A percentile compares a stretch with the other conserved stretches of the same genome.
Evolutionary conservation across 768 basidiomycete genomes (phyloP).

Genomic region (Jaapia argillacea): DNA sequence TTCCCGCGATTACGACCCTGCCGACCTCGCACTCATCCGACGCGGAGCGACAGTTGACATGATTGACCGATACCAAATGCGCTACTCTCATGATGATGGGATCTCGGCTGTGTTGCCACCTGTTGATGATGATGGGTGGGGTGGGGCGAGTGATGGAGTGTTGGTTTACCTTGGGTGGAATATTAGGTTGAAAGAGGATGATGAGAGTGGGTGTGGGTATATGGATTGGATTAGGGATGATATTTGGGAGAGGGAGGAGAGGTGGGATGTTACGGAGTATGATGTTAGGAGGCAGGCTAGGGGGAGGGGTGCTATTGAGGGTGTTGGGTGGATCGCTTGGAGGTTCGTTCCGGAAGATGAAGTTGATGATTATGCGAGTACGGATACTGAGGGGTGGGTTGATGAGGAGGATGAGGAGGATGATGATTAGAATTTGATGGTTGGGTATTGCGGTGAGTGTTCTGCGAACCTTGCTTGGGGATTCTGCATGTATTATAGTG

Average conservation of each 20-base stretch:
- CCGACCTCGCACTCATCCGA: slow-evolving; percentile 34
- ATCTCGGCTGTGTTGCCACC: slow-evolving; percentile 34
- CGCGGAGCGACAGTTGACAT: slow-evolving; percentile 52
- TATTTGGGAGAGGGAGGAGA: slow-evolving; percentile 31
- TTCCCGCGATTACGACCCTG: slow-evolving; percentile 22
- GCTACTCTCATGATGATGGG: slow-evolving; percentile 45
- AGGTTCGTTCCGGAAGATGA: slow-evolving; percentile 25
- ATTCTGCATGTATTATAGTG: too few species aligned
- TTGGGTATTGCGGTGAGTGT: too few species aligned
- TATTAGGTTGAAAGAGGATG: slow-evolving; percentile 34
- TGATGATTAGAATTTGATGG: too few species aligned
- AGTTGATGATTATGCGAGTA: slow-evolving; percentile 21
- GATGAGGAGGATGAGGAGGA: slow-evolving; percentile 8
- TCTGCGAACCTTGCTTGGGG: too few species aligned
- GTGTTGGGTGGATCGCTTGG: slow-evolving; percentile 34
- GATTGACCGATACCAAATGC: slow-evolving; percentile 44
- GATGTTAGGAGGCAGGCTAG: slow-evolving; percentile 7
- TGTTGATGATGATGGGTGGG: too few species aligned
- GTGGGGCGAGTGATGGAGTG: too few species aligned
- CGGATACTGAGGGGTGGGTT: slow-evolving; percentile 30
- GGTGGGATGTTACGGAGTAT: slow-evolving; percentile 27
- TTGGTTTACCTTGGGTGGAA: slow-evolving; percentile 64
- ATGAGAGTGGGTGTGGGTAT: slow-evolving; percentile 28
- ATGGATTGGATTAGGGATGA: slow-evolving; percentile 31
- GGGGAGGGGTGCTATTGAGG: too few species aligned